phyloP scores from a whole-genome alignment of 495 filamentous ascomycete genomes.

The Niebla homalea region DNA sequence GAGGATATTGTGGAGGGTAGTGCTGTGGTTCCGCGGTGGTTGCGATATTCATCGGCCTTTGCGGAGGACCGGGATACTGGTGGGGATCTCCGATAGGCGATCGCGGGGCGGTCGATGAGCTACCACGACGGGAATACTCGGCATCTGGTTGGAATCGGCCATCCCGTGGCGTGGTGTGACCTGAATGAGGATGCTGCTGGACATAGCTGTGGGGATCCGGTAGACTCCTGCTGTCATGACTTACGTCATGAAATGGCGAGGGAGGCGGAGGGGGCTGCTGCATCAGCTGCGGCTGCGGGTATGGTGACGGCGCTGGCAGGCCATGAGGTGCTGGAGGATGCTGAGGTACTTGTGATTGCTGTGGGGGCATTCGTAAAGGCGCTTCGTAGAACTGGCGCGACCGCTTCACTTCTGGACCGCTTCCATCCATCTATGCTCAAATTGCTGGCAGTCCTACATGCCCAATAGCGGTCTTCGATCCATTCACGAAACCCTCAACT shows the following conservation, averaged over 20 bases:
- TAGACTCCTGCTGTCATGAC: constrained; percentile 13
- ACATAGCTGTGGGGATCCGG: constrained; percentile 17
- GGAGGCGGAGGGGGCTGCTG: constrained; percentile 10
- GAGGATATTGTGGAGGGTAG: constrained; percentile 13
- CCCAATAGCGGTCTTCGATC: neutral
- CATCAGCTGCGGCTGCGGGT: constrained; percentile 3
- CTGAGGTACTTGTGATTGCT: constrained; percentile 1
- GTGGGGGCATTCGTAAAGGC: constrained; percentile 13
- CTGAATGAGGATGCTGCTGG: constrained; percentile 15
- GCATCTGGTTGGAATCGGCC: constrained; percentile 14
- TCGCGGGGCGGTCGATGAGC: constrained; percentile 13
- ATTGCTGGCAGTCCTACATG: neutral
- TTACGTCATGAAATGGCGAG: constrained; percentile 15
- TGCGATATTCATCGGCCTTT: constrained; percentile 12
- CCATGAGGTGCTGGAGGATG: constrained; percentile 10
- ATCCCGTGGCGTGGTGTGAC: constrained; percentile 18
- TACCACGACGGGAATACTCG: constrained; percentile 15
- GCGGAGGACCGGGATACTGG: constrained; percentile 6
- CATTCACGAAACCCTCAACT: neutral
- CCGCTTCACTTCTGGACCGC: constrained; percentile 16
- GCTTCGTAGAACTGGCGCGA: constrained; percentile 15
- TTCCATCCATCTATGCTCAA: constrained; percentile 17
- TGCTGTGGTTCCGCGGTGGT: constrained; percentile 13
- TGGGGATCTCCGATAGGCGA: constrained; percentile 14
- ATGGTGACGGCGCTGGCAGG: constrained; percentile 12